Evolutionary conservation across 768 basidiomycete genomes (phyloP), one percentile per base, ranked within the genome.

Genomic region (Galerina marginata): DNA sequence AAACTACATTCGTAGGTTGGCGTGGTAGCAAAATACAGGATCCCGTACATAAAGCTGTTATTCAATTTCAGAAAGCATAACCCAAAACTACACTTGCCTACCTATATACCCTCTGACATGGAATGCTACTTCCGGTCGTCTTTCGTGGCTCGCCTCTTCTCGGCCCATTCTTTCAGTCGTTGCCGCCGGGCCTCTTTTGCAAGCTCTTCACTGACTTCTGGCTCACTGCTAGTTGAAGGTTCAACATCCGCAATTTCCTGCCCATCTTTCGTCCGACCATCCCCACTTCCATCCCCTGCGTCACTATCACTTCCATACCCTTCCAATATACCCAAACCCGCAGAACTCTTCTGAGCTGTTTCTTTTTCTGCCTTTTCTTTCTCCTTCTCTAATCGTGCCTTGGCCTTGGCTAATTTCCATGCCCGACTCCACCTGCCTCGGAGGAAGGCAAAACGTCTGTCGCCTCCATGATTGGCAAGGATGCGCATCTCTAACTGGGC

Each of bases 401-500:
- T 82, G 23, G 73, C 81, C 66, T 89, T 89, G 25, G 81, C 73
- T 1, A 74, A 67, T 33, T 74, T 74, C 94, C 94, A 96, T 4
- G 81, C 77, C 2, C 74, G 74, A 56, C 80, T 79, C 88, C 91
- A 95, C 23, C 91, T 77, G 2, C 94, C 94, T 37, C 87, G 82
- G 46, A 96, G 72, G 72, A 96, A 96, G 1, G 88, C 85, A 68
- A 97, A 96, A 6, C 91, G 83, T 46, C 79, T 76, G 70, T 96
- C 93, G 11, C 79, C 76, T 0, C 92, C 90, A 67, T 96, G 85
- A 65, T 96, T 94, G 9, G 95, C 89, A 14, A 96, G 78, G 66
- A 97, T 95, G 6, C 94, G 85, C 82, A 95, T 87, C 72, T 95
- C 93, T 23, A 96, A 81, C 63, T 94, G 87, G 0, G 88, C 85